Evolutionary conservation across 148 eudicot species (phyloP), one percentile per base, ranked within the genome.

Genomic region (Rhododendron griersonianum): DNA sequence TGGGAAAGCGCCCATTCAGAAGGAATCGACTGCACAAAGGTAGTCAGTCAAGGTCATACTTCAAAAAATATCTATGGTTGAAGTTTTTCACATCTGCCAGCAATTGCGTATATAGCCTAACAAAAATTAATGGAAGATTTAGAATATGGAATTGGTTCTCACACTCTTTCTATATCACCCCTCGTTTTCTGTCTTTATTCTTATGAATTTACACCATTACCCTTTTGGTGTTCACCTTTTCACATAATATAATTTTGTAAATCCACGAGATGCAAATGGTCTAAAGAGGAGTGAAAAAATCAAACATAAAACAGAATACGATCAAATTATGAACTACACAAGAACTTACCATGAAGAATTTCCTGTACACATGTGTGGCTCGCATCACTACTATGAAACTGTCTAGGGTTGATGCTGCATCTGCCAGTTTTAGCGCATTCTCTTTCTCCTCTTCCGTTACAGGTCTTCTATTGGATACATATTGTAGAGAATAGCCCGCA

Each of bases 311-410:
- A 25, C 33, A 25, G 16, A 3, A 67, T n/a, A 9, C 0, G 4
- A 67, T 37, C 28, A 21, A 39, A 61, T 47, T 28, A 18, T 14
- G 74, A 30, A 37, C 41, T 37, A 83, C 73, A 73, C 11, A 13
- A 44, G 33, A 71, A 23, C 4, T 90, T 87, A 92, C 93, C 92
- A 91, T 28, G 44, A 61, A 86, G 86, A 90, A 93, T 63, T 86
- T 83, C 76, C 51, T 89, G 88, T 88, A 82, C 11, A 87, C 93
- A 65, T 86, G 76, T 14, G 91, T 76, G 33, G 90, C 86, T 78
- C 83, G 77, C 92, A 91, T 88, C 21, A 88, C 85, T 57, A 86
- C 88, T 16, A 83, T 33, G 74, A 83, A 89, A 39, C 88, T 76
- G 28, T 69, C 85, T 16, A 69, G 59, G 37, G 88, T 80, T n/a